Conservation (phyloP, 2,329 filamentous ascomycete genomes). For the Colletotrichum melonis region DNA sequence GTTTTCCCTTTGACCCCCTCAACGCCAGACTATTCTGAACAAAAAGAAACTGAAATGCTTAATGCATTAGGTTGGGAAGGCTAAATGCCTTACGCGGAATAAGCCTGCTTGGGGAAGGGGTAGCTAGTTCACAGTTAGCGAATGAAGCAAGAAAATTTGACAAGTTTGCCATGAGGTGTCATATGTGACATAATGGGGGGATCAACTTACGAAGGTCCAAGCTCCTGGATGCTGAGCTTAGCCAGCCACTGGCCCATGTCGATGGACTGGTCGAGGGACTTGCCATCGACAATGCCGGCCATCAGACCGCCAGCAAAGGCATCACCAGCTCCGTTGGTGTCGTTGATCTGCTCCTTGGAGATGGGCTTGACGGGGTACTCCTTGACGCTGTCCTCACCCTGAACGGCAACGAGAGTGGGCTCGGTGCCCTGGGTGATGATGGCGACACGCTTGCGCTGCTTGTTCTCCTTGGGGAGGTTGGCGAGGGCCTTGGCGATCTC, state of each 20-base stretch:
- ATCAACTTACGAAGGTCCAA: slow-evolving; percentile 89
- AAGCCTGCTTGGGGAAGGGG: slow-evolving; percentile 85
- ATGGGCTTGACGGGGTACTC: slow-evolving; percentile 87
- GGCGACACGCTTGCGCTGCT: slow-evolving; percentile 82
- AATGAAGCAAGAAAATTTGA: slow-evolving; percentile 20
- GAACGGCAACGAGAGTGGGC: slow-evolving; percentile 85
- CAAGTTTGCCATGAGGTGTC: background rate
- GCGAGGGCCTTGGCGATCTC: slow-evolving; percentile 89
- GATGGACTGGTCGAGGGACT: slow-evolving; percentile 80
- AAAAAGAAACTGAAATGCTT: slow-evolving; percentile 32
- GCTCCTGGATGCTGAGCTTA: slow-evolving; percentile 90
- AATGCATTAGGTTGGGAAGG: slow-evolving; percentile 34
- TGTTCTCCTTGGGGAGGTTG: slow-evolving; percentile 92
- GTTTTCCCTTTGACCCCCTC: slow-evolving; percentile 52
- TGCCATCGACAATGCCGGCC: slow-evolving; percentile 88
- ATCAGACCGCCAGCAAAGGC: slow-evolving; percentile 96
- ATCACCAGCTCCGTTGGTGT: slow-evolving; percentile 97
- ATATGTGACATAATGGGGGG: background rate
- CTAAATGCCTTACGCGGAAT: slow-evolving; percentile 59
- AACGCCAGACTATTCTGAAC: slow-evolving; percentile 52
- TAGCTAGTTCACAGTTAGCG: slow-evolving; percentile 62
- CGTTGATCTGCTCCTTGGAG: slow-evolving; percentile 81
- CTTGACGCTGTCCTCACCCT: slow-evolving; percentile 76
- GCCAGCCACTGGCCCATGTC: slow-evolving; percentile 98
- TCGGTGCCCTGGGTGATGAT: slow-evolving; percentile 96